Percentiles rank a stretch among this genome's conserved stretches.
Conservation (phyloP, 202 grass and related monocot species). For the Schoenoplectus triqueter region DNA sequence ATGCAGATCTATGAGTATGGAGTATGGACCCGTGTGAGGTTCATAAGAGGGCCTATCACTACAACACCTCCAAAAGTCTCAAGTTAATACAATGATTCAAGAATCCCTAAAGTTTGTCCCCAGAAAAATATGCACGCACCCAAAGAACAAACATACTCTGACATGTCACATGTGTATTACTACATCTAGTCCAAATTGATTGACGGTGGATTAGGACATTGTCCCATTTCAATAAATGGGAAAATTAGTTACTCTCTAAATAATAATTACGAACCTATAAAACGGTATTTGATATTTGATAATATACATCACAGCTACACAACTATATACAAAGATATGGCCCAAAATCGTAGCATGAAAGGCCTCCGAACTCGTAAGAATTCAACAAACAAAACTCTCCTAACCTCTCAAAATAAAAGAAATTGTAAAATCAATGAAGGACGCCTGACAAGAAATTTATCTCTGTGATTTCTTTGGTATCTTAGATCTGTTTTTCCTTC, state of each 20-base stretch:
- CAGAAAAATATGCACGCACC: too few species aligned
- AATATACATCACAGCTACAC: slow-evolving; percentile 34
- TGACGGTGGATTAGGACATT: too few species aligned
- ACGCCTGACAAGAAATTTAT: slow-evolving; percentile 30
- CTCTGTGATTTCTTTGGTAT: slow-evolving; percentile 52
- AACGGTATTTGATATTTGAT: slow-evolving; percentile 9
- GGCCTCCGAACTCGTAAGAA: slow-evolving; percentile 12
- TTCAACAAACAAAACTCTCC: slow-evolving; percentile 11
- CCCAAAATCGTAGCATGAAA: slow-evolving; percentile 14
- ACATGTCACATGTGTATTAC: too few species aligned
- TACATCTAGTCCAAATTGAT: too few species aligned
- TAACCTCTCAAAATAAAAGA: slow-evolving; percentile 17
- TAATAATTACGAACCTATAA: slow-evolving; percentile 24
- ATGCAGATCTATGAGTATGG: too few species aligned
- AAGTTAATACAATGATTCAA: too few species aligned
- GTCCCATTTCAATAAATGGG: too few species aligned
- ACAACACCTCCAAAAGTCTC: too few species aligned
- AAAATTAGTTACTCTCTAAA: background rate
- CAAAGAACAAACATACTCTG: too few species aligned
- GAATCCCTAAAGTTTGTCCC: too few species aligned
- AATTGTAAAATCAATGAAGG: slow-evolving; percentile 6
- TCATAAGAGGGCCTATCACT: too few species aligned
- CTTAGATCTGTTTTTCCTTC: slow-evolving; percentile 50
- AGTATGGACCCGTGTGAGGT: too few species aligned
- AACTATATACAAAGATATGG: slow-evolving; percentile 31